A percentile compares a stretch with the other conserved stretches of the same genome.
Conservation (phyloP, 768 basidiomycete species). For the Suillus variegatus region DNA sequence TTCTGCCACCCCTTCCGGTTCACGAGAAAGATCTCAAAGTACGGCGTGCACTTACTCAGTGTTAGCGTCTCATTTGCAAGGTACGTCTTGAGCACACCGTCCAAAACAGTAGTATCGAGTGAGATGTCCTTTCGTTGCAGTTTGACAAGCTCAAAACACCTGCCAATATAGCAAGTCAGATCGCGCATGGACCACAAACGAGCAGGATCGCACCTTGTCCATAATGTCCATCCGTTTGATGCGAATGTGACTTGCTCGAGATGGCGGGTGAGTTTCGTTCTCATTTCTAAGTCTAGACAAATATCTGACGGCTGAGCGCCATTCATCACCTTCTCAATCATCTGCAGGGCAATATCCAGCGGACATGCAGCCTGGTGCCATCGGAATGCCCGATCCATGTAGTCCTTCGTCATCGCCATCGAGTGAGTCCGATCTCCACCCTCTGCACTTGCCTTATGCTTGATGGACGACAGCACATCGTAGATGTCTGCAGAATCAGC, state of each 20-base stretch:
- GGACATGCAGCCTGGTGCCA: background rate
- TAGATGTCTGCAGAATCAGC: conserved; percentile 26
- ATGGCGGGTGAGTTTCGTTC: background rate
- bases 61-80: conserved; percentile 6
- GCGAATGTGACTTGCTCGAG: background rate
- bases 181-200: conserved; percentile 7
- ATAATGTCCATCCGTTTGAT: background rate
- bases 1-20: conserved; percentile 29
- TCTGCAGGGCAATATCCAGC: background rate
- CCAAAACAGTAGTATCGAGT: background rate
- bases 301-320: background rate
- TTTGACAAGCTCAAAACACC: conserved; percentile 33
- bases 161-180: conserved; percentile 29
- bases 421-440: conserved; percentile 29
- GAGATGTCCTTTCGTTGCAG: conserved; percentile 26
- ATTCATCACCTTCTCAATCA: background rate
- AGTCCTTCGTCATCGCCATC: conserved; percentile 19
- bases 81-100: conserved; percentile 7
- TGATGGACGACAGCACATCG: conserved; percentile 25
- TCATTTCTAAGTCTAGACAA: background rate
- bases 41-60: conserved; percentile 12
- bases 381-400: background rate
- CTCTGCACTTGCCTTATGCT: conserved; percentile 20
- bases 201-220: background rate
- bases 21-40: conserved; percentile 23